phyloP scores from a whole-genome alignment of 2,329 filamentous ascomycete species.

The Hymenoscyphus albidus region DNA sequence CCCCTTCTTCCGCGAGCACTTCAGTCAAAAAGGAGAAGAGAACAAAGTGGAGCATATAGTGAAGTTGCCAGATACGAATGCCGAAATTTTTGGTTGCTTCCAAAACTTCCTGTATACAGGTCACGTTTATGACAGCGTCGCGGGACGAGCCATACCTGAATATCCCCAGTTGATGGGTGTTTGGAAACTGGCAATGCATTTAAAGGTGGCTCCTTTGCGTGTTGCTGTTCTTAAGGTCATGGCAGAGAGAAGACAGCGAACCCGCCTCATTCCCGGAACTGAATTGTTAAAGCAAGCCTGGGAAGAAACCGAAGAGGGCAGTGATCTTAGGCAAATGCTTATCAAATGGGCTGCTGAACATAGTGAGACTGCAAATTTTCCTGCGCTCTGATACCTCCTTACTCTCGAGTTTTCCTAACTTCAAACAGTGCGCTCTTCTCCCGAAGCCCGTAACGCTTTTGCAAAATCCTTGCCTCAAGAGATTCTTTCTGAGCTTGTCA shows the following conservation, averaged over 20 bases:
- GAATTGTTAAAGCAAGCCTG: constrained; percentile 58
- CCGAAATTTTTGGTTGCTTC: constrained; percentile 31
- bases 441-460: constrained; percentile 51
- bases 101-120: constrained; percentile 33
- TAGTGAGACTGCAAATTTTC: constrained; percentile 30
- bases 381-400: background rate
- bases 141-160: constrained; percentile 24
- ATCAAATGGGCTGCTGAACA: constrained; percentile 62
- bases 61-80: constrained; percentile 26
- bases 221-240: constrained; percentile 48
- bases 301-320: constrained; percentile 59
- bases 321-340: constrained; percentile 54
- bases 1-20: constrained; percentile 29
- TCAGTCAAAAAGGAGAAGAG: constrained; percentile 17
- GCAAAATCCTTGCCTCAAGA: constrained; percentile 59
- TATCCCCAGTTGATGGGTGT: constrained; percentile 29
- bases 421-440: constrained; percentile 45
- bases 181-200: constrained; percentile 31
- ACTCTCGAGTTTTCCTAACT: background rate
- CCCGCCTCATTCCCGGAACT: constrained; percentile 53
- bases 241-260: constrained; percentile 51
- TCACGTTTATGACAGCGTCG: constrained; percentile 27
- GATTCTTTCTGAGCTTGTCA: constrained; percentile 58
- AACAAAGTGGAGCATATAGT: constrained; percentile 27
- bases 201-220: constrained; percentile 29